Base-by-base conservation (phyloP, 108 stramenopile genomes). In the Chaetoceros tenuissimus region DNA sequence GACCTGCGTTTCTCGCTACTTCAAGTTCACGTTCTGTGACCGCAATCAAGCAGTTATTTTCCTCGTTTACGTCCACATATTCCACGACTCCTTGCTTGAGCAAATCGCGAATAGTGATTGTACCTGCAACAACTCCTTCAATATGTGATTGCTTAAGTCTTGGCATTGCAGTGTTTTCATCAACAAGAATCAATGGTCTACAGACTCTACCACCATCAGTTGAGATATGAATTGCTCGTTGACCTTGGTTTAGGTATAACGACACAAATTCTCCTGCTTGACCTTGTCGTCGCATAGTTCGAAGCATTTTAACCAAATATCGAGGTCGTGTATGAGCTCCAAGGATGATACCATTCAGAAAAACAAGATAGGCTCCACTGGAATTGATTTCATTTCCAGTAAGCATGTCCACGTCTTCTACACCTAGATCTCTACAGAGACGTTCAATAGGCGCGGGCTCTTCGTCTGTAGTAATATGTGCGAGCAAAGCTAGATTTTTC, bases 31-130 rank as follows among this genome's bases (percentile, higher is more conserved):
- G 66, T 76, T 97, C 95, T 0, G 86, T 80, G 22, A 97, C 84
- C 2, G 94, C 95, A 57, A 98, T 94, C 60, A 97, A 66, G 22
- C 96, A 96, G 58, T 97, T 98, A 73, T 98, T 98, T 66, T 95
- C 95, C 73, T 99, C 99, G 60, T 98, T 98, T 26, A 97, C 97
- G 60, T 99, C 99, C 25, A 99, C 90, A 72, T 98, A 99, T 66
- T 98, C 99, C 16, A 99, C 92, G 18, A 98, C 77, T 20, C 97
- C 97, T 44, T 94, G 78, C n/a, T 68, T 71, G 13, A 97, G 74
- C 40, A 97, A 69, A 66, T 89, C 86, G 34, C 72, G 66, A 22
- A 94, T 82, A 31, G 59, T 55, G 26, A 87, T 75, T 2, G 82
- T 84, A 8, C 88, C 88, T 46, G 84, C 53, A 24, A 82, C 79